Evolutionary conservation across 352 stramenopile species (phyloP).

Genomic region (Sclerospora graminicola): DNA sequence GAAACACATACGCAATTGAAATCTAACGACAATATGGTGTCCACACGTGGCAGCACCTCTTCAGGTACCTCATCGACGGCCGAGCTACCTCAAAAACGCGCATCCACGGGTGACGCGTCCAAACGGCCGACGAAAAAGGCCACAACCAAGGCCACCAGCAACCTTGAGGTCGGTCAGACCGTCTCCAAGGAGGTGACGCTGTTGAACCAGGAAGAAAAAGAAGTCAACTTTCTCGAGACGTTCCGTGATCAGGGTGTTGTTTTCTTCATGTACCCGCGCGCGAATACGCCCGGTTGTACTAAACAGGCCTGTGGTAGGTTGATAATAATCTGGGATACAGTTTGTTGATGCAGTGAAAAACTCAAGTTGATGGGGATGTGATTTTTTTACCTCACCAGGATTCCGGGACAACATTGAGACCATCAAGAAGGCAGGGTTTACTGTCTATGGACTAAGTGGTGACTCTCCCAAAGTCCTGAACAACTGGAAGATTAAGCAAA

Average conservation of each 20-base stretch:
- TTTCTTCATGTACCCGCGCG: constrained; percentile 86
- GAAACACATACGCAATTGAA: neutral
- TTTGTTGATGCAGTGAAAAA: too few relatives aligned
- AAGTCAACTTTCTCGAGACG: constrained; percentile 49
- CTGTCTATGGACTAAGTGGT: constrained; percentile 68
- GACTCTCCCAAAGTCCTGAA: constrained; percentile 60
- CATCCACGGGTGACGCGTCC: constrained; percentile 9
- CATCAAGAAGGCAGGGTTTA: constrained; percentile 72
- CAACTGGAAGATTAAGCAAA: constrained; percentile 78
- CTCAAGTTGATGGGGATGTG: neutral
- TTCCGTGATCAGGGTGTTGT: constrained; percentile 73
- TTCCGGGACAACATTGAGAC: constrained; percentile 80
- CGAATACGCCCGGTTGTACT: constrained; percentile 81
- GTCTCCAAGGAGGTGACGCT: constrained; percentile 60
- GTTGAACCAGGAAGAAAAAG: constrained; percentile 53
- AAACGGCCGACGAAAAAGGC: constrained; percentile 41
- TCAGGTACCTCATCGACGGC: constrained; percentile 11
- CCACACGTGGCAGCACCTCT: constrained; percentile 41
- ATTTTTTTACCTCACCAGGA: constrained; percentile 20
- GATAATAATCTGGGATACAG: too few relatives aligned
- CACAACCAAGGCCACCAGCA: constrained; percentile 21
- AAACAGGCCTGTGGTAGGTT: constrained; percentile 80
- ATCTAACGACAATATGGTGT: constrained; percentile 26
- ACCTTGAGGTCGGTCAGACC: constrained; percentile 37
- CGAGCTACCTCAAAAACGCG: constrained; percentile 23